Evolutionary conservation across 2,329 filamentous ascomycete species (phyloP), one percentile per base, ranked within the genome.

Genomic region (Parasarocladium wereldwijsianum): DNA sequence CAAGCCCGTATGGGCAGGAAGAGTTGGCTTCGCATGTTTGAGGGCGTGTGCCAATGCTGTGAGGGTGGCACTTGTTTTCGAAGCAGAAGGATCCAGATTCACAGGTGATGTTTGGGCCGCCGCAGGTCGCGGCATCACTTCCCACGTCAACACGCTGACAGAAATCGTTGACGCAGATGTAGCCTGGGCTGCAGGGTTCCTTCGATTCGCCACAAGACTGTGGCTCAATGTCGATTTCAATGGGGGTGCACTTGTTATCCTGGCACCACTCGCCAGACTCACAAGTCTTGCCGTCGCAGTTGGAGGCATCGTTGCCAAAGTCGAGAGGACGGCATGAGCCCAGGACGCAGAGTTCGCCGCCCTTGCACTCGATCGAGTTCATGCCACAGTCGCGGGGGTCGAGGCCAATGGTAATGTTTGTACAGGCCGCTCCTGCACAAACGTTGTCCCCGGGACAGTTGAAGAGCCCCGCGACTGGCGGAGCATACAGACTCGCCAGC

Each of bases 331-430:
- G 4, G 18, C 28, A 30, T 18, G 23, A 19, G 6, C 28, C 28
- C 11, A 30, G 14, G n/a, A 30, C 28, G 14, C 28, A 30, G 5
- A 30, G 6, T 7, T 30, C 28, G 13, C 28, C 28, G 9, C 19
- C 19, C 5, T 18, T 15, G 28, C 28, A 30, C 12, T 10, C 17
- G 13, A 17, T 23, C 5, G 28, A 24, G 6, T 19, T 19, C 5
- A 5, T 24, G 4, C 28, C 28, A 15, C 28, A 30, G 12, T 30
- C 28, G 13, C 28, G 19, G 5, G 28, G 28, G 28, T 30, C 28
- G 11, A 30, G n/a, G 9, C 19, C 28, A 21, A 30, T 30, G 20
- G 28, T 30, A 16, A 30, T 24, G 20, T 30, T 30, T 13, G 28
- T 30, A 21, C 28, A 30, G n/a, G 24, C 14, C 8, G 19, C 18